Evolutionary conservation across 148 eudicot species (phyloP).

Genomic region (Oxyria digyna): DNA sequence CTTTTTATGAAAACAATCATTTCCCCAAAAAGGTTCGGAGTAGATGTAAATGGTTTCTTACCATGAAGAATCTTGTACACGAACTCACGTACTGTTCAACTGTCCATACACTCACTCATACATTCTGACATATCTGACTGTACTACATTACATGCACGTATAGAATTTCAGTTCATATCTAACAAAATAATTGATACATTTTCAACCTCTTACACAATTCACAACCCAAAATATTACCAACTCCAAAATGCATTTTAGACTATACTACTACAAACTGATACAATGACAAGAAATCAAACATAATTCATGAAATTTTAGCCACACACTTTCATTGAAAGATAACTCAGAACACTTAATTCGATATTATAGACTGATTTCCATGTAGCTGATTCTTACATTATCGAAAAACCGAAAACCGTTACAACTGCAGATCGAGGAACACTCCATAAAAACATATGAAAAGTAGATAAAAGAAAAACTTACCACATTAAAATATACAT

Average conservation of each 20-base stretch:
- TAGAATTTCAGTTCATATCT: neutral
- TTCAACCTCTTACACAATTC: neutral
- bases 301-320: too few relatives aligned
- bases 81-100: neutral
- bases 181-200: neutral
- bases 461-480: neutral
- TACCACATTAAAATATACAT: neutral
- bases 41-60: neutral
- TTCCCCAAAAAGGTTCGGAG: neutral
- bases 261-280: too few relatives aligned
- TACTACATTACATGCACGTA: neutral
- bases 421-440: neutral
- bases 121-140: conserved; percentile 3
- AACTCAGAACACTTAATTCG: too few relatives aligned
- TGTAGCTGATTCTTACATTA: too few relatives aligned
- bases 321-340: too few relatives aligned
- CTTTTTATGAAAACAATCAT: neutral
- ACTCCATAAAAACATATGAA: neutral
- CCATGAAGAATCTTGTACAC: neutral
- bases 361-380: too few relatives aligned
- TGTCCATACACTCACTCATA: neutral
- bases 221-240: neutral
- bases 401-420: too few relatives aligned
- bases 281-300: too few relatives aligned
- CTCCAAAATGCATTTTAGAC: neutral